Evolutionary conservation across 1,284 basidiomycete genomes (phyloP), one percentile per base, ranked within the genome.

Genomic region (Hymenochaete sp.): DNA sequence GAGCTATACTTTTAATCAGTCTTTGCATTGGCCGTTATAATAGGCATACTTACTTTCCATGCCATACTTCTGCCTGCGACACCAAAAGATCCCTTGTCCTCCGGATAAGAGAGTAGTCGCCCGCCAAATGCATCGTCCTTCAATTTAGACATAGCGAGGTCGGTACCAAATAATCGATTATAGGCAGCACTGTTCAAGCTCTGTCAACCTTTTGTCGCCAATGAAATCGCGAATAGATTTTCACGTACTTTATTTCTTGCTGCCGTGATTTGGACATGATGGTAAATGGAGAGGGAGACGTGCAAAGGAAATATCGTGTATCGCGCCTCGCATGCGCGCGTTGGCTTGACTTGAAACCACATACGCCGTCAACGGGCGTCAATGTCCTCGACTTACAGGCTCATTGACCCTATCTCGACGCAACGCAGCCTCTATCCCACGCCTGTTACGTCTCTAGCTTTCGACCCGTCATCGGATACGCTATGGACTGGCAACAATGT

Each of bases 391-490:
- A 63, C 65, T 43, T 74, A 73, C 50, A 62, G 62, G 29, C 50
- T 59, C 35, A 59, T 62, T 16, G 48, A 55, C 10, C 61, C 71
- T 10, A 68, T 73, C 41, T 51, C 57, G 1, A 59, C 62, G 3
- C 57, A 64, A 50, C 57, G 59, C 31, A 59, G 66, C 43, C 45
- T 61, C 25, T 75, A 70, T 55, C 67, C 67, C 8, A 72, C 75
- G 53, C 68, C 78, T 29, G 68, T 85, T 37, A 82, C 84, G 16
- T 74, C 85, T 0, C 71, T 97, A 49, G 75, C 81, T 3, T 92
- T 98, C 60, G 93, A 98, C 65, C 84, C 90, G 4, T 82, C 86
- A 33, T 85, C 88, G 1, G 93, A 97, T 62, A 77, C 86, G 10
- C 68, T 98, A 28, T 96, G 93, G 92, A 72, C 84, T 38, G 93